These are phyloP conservation scores for Pyrenochaeta sp. DNA, from an alignment of 2,329 filamentous ascomycete genomes.

Conservation along the genomic window DNA sequence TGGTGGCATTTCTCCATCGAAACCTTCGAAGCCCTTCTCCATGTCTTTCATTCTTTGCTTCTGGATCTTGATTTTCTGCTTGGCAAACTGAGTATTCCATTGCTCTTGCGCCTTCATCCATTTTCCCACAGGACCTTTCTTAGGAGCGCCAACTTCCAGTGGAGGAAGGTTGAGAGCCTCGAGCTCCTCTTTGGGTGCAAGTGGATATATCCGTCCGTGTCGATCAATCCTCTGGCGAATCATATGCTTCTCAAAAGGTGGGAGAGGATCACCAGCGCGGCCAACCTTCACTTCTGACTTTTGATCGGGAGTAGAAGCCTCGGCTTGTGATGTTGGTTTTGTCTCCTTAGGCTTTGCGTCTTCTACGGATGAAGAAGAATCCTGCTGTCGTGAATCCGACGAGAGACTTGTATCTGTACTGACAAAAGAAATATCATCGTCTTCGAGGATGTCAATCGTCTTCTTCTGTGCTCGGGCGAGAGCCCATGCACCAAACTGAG, in stretches of 20 bases:
- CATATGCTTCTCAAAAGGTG: slow-evolving; percentile 84
- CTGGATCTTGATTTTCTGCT: slow-evolving; percentile 74
- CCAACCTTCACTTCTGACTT: slow-evolving; percentile 62
- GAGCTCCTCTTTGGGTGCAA: slow-evolving; percentile 71
- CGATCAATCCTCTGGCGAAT: slow-evolving; percentile 86
- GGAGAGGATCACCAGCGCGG: slow-evolving; percentile 84
- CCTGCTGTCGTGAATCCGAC: slow-evolving; percentile 18
- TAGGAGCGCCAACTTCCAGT: slow-evolving; percentile 77
- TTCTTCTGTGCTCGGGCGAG: slow-evolving; percentile 81
- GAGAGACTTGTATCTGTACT: slow-evolving; percentile 60
- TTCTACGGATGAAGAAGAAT: slow-evolving; percentile 28
- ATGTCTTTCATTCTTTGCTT: slow-evolving; percentile 77
- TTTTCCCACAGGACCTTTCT: slow-evolving; percentile 78
- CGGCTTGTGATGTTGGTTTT: slow-evolving; percentile 20
- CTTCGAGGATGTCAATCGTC: slow-evolving; percentile 80
- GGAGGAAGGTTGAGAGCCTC: slow-evolving; percentile 69
- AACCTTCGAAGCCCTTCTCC: slow-evolving; percentile 72
- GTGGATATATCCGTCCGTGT: slow-evolving; percentile 74
- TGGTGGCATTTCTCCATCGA: slow-evolving; percentile 77
- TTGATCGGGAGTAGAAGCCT: slow-evolving; percentile 21
- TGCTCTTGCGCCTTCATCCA: slow-evolving; percentile 79
- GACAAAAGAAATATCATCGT: slow-evolving; percentile 78
- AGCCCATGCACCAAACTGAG: slow-evolving; percentile 93
- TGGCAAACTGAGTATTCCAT: slow-evolving; percentile 77
- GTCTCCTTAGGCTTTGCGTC: slow-evolving; percentile 31